These are phyloP conservation scores for Phytophthora macrochlamydospora DNA, from an alignment of 352 stramenopile genomes.

Conservation along the genomic window DNA sequence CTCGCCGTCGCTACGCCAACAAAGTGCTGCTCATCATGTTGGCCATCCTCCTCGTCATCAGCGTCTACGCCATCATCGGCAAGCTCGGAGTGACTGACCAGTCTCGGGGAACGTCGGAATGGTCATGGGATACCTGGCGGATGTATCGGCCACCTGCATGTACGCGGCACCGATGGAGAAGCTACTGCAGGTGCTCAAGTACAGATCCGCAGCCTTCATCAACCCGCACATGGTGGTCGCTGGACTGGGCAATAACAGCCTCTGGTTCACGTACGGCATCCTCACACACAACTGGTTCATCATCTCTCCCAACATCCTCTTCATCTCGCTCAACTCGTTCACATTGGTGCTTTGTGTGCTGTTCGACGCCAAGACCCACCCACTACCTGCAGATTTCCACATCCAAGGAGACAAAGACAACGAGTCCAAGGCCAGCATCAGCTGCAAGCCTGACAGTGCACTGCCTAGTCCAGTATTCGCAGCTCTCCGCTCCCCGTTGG, in stretches of 20 bases:
- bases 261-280: constrained; percentile 42
- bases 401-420: constrained; percentile 8
- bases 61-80: constrained; percentile 33
- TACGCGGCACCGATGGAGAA: constrained; percentile 32
- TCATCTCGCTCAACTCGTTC: constrained; percentile 33
- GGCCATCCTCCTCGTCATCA: constrained; percentile 26
- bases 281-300: constrained; percentile 43
- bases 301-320: constrained; percentile 34
- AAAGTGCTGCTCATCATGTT: constrained; percentile 17
- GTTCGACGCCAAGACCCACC: constrained; percentile 37
- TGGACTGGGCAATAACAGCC: constrained; percentile 24
- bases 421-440: constrained; percentile 12
- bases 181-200: constrained; percentile 29
- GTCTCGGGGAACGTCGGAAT: constrained; percentile 16
- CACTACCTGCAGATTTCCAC: constrained; percentile 29
- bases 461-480: constrained; percentile 31
- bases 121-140: constrained; percentile 31
- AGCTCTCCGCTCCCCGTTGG: constrained; percentile 33
- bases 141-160: constrained; percentile 30
- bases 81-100: constrained; percentile 32
- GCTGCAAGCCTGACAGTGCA: constrained; percentile 18
- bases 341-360: constrained; percentile 27
- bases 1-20: constrained; percentile 27
- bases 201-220: constrained; percentile 27
- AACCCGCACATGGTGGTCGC: constrained; percentile 33